Percentiles rank a stretch among this genome's conserved stretches.
These are phyloP conservation scores for Ophiostoma australiae DNA, from an alignment of 2,329 filamentous ascomycete genomes.

Conservation along the genomic window DNA sequence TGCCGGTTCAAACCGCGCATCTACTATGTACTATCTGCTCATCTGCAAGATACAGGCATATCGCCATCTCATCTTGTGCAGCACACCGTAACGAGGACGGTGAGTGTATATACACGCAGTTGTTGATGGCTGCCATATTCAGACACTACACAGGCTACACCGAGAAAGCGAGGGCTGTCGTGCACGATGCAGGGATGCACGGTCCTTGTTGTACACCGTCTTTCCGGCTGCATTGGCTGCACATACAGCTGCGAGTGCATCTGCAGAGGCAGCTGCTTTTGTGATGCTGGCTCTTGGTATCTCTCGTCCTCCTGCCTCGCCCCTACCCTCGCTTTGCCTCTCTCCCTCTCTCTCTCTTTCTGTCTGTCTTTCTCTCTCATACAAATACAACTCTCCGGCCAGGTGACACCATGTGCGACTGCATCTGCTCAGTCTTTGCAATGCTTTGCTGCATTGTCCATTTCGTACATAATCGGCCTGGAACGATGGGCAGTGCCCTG, in stretches of 20 bases:
- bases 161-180: conserved; percentile 4
- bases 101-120: not conserved
- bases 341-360: not conserved
- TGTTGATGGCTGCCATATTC: not conserved
- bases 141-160: not conserved
- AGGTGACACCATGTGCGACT: not conserved
- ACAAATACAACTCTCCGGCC: not conserved
- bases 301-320: no score
- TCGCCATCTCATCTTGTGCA: not conserved
- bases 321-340: no score
- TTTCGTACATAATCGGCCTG: not conserved
- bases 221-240: not conserved
- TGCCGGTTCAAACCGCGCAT: not conserved
- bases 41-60: not conserved
- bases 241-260: not conserved
- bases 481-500: not conserved
- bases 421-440: not conserved
- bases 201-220: conserved; percentile 6
- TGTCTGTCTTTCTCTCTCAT: not conserved
- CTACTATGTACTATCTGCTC: no score
- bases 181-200: not conserved
- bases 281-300: not conserved
- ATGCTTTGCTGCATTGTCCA: not conserved
- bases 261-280: not conserved
- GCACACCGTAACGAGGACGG: not conserved